These are phyloP conservation scores for Fusarium compactum DNA, from an alignment of 2,329 filamentous ascomycete genomes.

Conservation along the genomic window DNA sequence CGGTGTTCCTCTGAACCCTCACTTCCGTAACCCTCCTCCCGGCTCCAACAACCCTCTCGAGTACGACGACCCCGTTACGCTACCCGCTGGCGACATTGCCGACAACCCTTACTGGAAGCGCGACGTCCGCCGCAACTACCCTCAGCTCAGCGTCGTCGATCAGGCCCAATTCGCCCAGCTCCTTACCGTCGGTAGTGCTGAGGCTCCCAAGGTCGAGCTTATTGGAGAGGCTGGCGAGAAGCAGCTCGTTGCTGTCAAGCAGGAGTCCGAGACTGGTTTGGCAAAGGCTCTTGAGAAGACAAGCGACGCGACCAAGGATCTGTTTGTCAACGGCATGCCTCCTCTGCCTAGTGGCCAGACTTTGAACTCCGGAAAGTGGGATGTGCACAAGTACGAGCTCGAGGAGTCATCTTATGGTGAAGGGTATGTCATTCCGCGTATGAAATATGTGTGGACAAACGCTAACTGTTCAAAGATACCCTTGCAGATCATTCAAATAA, in stretches of 20 bases:
- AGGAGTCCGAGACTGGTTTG: slow-evolving; percentile 80
- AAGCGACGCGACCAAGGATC: slow-evolving; percentile 69
- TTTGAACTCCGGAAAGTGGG: slow-evolving; percentile 64
- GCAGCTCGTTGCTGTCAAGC: slow-evolving; percentile 79
- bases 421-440: slow-evolving; percentile 65
- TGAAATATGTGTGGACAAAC: not conserved
- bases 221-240: slow-evolving; percentile 71
- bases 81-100: slow-evolving; percentile 64
- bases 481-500: slow-evolving; percentile 72
- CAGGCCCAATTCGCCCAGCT: slow-evolving; percentile 90
- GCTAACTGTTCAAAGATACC: slow-evolving; percentile 63
- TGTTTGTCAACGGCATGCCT: slow-evolving; percentile 84
- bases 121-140: slow-evolving; percentile 85
- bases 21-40: slow-evolving; percentile 85
- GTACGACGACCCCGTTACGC: slow-evolving; percentile 63
- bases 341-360: slow-evolving; percentile 83
- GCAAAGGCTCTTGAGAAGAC: slow-evolving; percentile 75
- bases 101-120: slow-evolving; percentile 81
- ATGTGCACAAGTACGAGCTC: slow-evolving; percentile 77
- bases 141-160: slow-evolving; percentile 80
- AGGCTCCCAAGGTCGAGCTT: slow-evolving; percentile 83
- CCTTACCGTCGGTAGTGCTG: slow-evolving; percentile 85
- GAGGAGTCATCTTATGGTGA: slow-evolving; percentile 77
- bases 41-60: slow-evolving; percentile 55
- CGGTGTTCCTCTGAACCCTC: slow-evolving; percentile 91